Conservation (phyloP, 1,139 yeast species). For the Blastobotrys capitulatus region DNA sequence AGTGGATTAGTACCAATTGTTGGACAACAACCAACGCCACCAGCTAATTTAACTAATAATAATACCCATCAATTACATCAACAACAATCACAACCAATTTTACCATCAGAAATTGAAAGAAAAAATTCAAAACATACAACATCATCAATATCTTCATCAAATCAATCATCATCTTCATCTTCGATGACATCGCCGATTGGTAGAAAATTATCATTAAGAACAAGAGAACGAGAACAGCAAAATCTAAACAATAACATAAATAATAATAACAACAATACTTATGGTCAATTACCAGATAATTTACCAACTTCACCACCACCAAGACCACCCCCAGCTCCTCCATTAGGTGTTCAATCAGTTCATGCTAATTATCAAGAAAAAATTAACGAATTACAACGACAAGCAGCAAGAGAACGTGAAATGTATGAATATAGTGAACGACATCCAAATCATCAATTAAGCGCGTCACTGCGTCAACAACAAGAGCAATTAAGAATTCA, state of each 20-base stretch:
- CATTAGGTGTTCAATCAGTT: conserved; percentile 35
- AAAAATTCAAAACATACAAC: neutral
- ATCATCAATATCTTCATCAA: neutral
- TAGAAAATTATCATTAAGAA: conserved; percentile 2
- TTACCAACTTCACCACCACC: conserved; percentile 32
- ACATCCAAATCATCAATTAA: conserved; percentile 14
- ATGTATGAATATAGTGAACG: conserved; percentile 12
- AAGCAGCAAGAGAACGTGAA: conserved; percentile 18
- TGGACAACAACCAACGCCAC: neutral
- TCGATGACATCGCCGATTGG: conserved; percentile 2
- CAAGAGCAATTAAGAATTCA: conserved; percentile 13
- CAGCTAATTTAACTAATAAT: neutral
- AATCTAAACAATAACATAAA: neutral
- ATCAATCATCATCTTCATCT: neutral
- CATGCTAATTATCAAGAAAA: conserved; percentile 24
- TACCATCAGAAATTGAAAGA: no score
- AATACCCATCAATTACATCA: neutral
- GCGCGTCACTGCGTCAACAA: conserved; percentile 14
- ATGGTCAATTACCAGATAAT: neutral
- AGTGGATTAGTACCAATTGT: neutral
- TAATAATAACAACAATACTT: neutral
- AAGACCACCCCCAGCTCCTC: conserved; percentile 40
- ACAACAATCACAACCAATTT: no score
- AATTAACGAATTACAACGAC: conserved; percentile 14
- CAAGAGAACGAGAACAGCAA: neutral